Evolutionary conservation across 2,329 filamentous ascomycete genomes (phyloP), one percentile per base, ranked within the genome.

Genomic region (Calycina marina): DNA sequence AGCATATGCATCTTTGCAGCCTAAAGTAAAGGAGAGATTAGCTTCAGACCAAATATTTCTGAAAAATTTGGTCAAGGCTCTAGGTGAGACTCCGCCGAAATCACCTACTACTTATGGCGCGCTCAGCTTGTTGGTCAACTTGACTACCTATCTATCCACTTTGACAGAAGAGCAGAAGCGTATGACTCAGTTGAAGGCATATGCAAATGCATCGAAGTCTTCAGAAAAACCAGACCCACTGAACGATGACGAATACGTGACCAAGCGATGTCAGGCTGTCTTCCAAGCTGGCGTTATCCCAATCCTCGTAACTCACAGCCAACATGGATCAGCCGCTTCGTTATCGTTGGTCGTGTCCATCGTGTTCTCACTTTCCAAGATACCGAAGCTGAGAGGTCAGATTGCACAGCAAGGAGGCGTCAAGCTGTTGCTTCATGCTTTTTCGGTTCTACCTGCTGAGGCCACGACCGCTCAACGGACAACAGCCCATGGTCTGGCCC

Each of bases 321-420:
- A 81, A 48, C 71, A 72, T 39, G 71, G 77, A 25, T 85, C 82
- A 1, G 59, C 69, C 2, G 72, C 74, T 9, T 79, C 81, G 4
- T 63, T 88, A 6, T 65, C 71, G 11, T 71, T 93, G 16, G 76
- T 79, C 32, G 68, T 82, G 32, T 72, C 74, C 28, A 86, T 93
- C 39, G 60, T 96, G 18, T 70, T 82, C 39, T 73, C 83, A 0
- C 61, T 98, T 4, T 77, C 84, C 12, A 74, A 77, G 46, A 76
- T 74, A n/a, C 64, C 75, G 24, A 72, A 72, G 34, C 65, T 84
- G 35, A 74, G 90, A 8, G 81, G 84, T 1, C 67, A 72, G 30
- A 73, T 98, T 41, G 82, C 85, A 3, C 90, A 96, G 50, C 86
- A 96, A 62, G 90, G 90, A n/a, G 84, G 82, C 2, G 71, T 94